Base-by-base conservation (phyloP, 2,329 filamentous ascomycete genomes). In the Plectosphaerella plurivora region DNA sequence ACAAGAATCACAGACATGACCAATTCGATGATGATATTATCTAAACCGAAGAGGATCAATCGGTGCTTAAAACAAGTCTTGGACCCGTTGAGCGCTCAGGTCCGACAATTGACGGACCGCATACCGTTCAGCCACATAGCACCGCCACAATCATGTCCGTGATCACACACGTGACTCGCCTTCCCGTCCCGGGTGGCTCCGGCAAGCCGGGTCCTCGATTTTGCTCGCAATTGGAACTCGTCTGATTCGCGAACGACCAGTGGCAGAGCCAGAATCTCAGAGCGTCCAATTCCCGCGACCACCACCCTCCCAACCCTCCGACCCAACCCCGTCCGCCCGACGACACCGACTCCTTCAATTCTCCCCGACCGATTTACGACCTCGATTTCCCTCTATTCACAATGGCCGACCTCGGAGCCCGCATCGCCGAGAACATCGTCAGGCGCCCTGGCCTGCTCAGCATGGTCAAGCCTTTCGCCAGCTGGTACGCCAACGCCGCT, bases 401-500 rank as follows among this genome's bases (percentile, higher is more conserved):
- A 70, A 88, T 90, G 87, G 87, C 85, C 71, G 81, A 83, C 67
- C 83, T 81, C 73, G 83, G 88, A 65, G 35, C 55, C 52, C 51
- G 54, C 48, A 46, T 58, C 42, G 56, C 56, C 53, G 54, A 58
- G 37, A 52, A 55, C 56, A 58, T 97, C 68, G 69, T 84, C 69
- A 88, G 88, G 79, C 86, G 91, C 67, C 92, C 93, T 62, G 96
- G 89, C 89, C 84, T 97, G 68, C 77, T 79, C 73, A 86, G 79
- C 64, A 80, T 88, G 76, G 76, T 97, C 73, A 83, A 78, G 78
- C 94, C 94, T 61, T 69, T 96, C 60, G 83, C 92, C 73, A 82
- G 85, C 67, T 96, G 91, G 91, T 97, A 97, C 78, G 76, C 77
- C 75, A 87, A 93, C 70, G 88, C 91, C 65, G 82, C 92, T 64